Conservation (phyloP, 2,329 filamentous ascomycete species). For the Penicillium rolfsii region DNA sequence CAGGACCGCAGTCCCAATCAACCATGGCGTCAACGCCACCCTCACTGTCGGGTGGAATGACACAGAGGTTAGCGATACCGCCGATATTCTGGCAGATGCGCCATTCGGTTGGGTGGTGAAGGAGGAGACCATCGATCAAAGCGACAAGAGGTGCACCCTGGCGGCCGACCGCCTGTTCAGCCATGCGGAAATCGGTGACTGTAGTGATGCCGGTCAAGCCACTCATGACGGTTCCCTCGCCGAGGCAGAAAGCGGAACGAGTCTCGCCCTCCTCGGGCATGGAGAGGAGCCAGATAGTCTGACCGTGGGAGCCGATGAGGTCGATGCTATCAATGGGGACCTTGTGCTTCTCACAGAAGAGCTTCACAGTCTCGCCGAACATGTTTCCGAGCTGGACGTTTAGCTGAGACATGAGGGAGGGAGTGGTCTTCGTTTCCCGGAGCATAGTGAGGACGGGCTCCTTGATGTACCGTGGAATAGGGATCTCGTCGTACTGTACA, state of each 20-base stretch:
- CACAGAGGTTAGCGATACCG: constrained; percentile 56
- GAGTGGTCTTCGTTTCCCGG: constrained; percentile 55
- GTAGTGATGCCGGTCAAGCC: constrained; percentile 59
- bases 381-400: constrained; percentile 61
- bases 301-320: constrained; percentile 59
- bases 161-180: constrained; percentile 57
- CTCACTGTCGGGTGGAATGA: constrained; percentile 9
- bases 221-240: constrained; percentile 59
- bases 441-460: constrained; percentile 60
- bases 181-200: constrained; percentile 57
- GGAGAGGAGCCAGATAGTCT: constrained; percentile 59
- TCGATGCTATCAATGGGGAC: constrained; percentile 53
- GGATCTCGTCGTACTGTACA: constrained; percentile 56
- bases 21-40: constrained; percentile 11
- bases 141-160: constrained; percentile 60
- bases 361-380: constrained; percentile 55
- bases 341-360: constrained; percentile 52
- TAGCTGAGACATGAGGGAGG: constrained; percentile 58
- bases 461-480: constrained; percentile 56
- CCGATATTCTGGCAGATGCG: constrained; percentile 64
- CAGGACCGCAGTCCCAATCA: constrained; percentile 56
- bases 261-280: constrained; percentile 54
- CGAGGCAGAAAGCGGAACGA: constrained; percentile 57
- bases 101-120: constrained; percentile 59
- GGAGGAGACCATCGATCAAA: constrained; percentile 59